Evolutionary conservation across 805 yeast genomes (phyloP).

Genomic region (Candida golubevii): DNA sequence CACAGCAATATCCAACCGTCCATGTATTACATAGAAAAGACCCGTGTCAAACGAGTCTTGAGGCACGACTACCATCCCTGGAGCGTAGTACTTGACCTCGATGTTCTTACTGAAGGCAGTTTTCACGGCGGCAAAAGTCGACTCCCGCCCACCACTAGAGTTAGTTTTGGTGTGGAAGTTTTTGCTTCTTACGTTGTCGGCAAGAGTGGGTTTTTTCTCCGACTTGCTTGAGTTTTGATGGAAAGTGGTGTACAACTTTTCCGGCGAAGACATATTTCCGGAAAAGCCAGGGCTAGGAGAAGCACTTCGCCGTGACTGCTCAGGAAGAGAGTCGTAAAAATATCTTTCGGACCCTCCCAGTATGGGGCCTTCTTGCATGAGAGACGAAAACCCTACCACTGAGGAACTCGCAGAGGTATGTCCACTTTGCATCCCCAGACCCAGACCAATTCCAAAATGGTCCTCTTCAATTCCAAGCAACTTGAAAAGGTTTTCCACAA

Average conservation of each 20-base stretch:
- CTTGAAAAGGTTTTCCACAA: conserved; percentile 67
- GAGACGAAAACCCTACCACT: conserved; percentile 24
- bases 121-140: conserved; percentile 50
- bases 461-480: conserved; percentile 57
- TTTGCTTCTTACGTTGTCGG: conserved; percentile 1
- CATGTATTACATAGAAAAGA: conserved; percentile 74
- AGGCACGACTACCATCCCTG: conserved; percentile 55
- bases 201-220: conserved; percentile 1
- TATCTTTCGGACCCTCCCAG: conserved; percentile 12
- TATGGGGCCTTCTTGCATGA: conserved; percentile 15
- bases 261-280: conserved; percentile 7
- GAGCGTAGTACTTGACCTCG: conserved; percentile 48
- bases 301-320: conserved; percentile 11
- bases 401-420: conserved; percentile 28
- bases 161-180: background rate
- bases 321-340: conserved; percentile 19
- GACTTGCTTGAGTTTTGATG: conserved; percentile 14
- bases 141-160: conserved; percentile 1
- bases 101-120: conserved; percentile 56
- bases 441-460: conserved; percentile 1
- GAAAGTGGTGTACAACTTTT: conserved; percentile 30
- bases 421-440: conserved; percentile 3
- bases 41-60: conserved; percentile 71
- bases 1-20: conserved; percentile 55
- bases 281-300: conserved; percentile 1